phyloP scores from a whole-genome alignment of 2,329 filamentous ascomycete species.

The Didymella arachidicola region DNA sequence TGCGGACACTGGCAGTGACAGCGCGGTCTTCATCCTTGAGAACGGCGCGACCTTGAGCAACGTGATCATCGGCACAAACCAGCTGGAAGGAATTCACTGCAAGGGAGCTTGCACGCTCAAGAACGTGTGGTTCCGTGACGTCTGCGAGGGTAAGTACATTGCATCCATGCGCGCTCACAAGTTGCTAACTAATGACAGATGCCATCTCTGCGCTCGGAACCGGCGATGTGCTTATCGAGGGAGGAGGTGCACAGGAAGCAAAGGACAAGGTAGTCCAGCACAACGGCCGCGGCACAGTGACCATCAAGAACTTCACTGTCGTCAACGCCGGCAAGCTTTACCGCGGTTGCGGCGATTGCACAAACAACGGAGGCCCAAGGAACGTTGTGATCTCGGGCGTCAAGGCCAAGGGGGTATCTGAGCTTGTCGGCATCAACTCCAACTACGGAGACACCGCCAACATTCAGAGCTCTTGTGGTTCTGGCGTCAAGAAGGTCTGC shows the following conservation, averaged over 20 bases:
- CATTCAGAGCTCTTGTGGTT: constrained; percentile 51
- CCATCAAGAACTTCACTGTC: constrained; percentile 51
- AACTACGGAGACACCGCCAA: constrained; percentile 57
- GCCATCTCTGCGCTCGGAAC: constrained; percentile 31
- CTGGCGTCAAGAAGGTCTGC: constrained; percentile 23
- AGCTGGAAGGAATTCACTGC: constrained; percentile 60
- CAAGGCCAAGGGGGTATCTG: constrained; percentile 45
- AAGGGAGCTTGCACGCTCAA: constrained; percentile 55
- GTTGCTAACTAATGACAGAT: constrained; percentile 6
- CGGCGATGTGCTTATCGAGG: constrained; percentile 45
- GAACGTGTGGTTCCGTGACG: constrained; percentile 23
- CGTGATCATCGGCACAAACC: constrained; percentile 60
- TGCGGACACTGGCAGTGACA: constrained; percentile 20
- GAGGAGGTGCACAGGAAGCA: constrained; percentile 39
- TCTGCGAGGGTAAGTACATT: constrained; percentile 31
- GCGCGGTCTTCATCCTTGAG: constrained; percentile 60
- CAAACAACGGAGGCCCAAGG: constrained; percentile 55
- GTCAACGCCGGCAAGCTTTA: constrained; percentile 58
- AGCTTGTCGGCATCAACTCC: constrained; percentile 55
- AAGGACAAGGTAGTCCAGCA: constrained; percentile 45
- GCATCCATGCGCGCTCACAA: background rate
- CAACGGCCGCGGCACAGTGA: constrained; percentile 42
- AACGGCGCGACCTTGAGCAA: constrained; percentile 59
- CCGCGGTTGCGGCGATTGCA: constrained; percentile 54
- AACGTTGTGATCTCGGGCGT: constrained; percentile 52